phyloP scores from a whole-genome alignment of 495 filamentous ascomycete genomes.

The Penicillium daleae region DNA sequence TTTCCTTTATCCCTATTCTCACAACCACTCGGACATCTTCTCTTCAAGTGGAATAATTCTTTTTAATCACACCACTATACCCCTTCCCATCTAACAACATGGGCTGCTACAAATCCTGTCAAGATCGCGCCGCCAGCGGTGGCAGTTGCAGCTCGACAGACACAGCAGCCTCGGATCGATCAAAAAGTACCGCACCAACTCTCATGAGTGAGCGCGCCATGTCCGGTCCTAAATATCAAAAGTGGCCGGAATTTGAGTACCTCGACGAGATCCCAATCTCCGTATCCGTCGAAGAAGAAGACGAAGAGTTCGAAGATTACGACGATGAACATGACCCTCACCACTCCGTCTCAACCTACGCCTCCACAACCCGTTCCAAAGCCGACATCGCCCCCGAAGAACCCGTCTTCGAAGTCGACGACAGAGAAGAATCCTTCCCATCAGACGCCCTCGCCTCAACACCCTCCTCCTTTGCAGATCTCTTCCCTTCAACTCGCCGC shows the following conservation, averaged over 20 bases:
- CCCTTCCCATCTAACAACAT: slow-evolving; percentile 22
- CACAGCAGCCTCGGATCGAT: slow-evolving; percentile 65
- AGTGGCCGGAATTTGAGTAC: slow-evolving; percentile 12
- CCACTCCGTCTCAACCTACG: slow-evolving; percentile 77
- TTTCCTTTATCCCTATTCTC: neutral
- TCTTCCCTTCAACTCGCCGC: slow-evolving; percentile 83
- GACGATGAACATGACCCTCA: slow-evolving; percentile 50
- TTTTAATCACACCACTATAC: neutral
- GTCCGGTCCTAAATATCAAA: slow-evolving; percentile 25
- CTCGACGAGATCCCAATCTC: slow-evolving; percentile 30
- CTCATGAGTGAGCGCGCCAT: slow-evolving; percentile 62
- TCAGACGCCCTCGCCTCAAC: slow-evolving; percentile 72
- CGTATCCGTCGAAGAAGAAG: slow-evolving; percentile 40
- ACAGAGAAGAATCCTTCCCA: slow-evolving; percentile 63
- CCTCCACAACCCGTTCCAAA: slow-evolving; percentile 69
- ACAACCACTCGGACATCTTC: neutral
- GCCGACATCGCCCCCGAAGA: slow-evolving; percentile 61
- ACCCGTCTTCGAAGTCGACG: slow-evolving; percentile 61
- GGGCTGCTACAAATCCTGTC: slow-evolving; percentile 42
- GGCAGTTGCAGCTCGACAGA: slow-evolving; percentile 62
- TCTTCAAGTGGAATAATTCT: neutral
- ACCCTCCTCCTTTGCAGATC: slow-evolving; percentile 78
- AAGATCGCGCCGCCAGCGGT: slow-evolving; percentile 30
- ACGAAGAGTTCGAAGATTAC: slow-evolving; percentile 51
- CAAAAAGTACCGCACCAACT: slow-evolving; percentile 71